Evolutionary conservation across 192 early-diverging fungal species (phyloP).

Genomic region (Spizellomyces sp.): DNA sequence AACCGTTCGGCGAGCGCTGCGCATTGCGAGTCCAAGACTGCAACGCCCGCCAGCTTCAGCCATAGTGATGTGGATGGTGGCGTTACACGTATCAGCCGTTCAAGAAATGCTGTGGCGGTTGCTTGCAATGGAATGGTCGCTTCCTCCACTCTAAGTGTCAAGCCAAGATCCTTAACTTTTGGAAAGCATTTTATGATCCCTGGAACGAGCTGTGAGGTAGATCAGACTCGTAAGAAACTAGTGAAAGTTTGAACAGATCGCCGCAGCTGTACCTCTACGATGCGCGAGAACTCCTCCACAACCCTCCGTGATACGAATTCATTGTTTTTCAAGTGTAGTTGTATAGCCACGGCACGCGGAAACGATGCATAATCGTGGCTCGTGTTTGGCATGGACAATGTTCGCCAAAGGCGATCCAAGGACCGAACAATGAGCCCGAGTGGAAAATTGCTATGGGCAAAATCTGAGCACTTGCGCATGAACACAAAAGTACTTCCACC

Average conservation of each 20-base stretch:
- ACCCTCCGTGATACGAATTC: conserved; percentile 20
- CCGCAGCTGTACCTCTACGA: conserved; percentile 16
- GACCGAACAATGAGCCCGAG: conserved; percentile 23
- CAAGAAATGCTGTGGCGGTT: conserved; percentile 27
- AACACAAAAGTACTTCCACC: neutral
- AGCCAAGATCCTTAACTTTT: conserved; percentile 18
- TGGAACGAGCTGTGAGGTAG: conserved; percentile 12
- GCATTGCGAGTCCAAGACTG: conserved; percentile 31
- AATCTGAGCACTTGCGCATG: neutral
- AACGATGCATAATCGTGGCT: conserved; percentile 30
- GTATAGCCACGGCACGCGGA: conserved; percentile 22
- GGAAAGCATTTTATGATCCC: conserved; percentile 31
- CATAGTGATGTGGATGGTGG: conserved; percentile 13
- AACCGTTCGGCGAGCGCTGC: conserved; percentile 24
- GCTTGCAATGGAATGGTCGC: conserved; percentile 19
- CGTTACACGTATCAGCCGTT: conserved; percentile 20
- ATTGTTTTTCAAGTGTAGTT: conserved; percentile 23
- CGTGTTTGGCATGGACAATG: conserved; percentile 3
- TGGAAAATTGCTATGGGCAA: conserved; percentile 22
- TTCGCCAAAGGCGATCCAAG: conserved; percentile 16
- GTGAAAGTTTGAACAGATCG: neutral
- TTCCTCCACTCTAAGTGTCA: conserved; percentile 29
- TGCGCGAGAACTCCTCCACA: conserved; percentile 12
- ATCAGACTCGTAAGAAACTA: too few species aligned
- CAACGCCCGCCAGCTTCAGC: conserved; percentile 27